Evolutionary conservation across 192 early-diverging fungal genomes (phyloP).

Genomic region (Umbelopsis isabellina): DNA sequence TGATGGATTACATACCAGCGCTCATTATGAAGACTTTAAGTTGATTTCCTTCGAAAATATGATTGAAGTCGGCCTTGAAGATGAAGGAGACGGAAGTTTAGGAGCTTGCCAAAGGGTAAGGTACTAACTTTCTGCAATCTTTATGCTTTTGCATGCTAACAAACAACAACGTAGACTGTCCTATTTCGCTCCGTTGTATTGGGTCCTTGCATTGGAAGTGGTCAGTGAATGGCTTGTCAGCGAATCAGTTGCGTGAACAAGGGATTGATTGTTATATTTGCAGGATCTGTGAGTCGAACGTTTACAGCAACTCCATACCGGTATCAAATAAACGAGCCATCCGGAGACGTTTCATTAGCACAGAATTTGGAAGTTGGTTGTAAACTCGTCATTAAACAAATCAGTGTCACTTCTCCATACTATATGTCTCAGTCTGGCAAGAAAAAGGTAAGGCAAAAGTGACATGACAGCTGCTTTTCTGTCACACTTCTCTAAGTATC

Average conservation of each 20-base stretch:
- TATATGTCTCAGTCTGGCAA: conserved; percentile 59
- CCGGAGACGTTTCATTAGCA: conserved; percentile 29
- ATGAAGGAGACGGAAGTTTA: conserved; percentile 18
- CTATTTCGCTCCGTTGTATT: conserved; percentile 36
- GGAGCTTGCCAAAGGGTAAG: conserved; percentile 28
- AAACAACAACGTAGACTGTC: conserved; percentile 23
- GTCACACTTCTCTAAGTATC: background rate
- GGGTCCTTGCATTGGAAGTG: conserved; percentile 39
- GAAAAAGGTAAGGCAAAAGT: conserved; percentile 33
- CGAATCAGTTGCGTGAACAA: background rate
- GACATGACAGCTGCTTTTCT: background rate
- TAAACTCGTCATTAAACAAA: conserved; percentile 39
- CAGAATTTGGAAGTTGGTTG: conserved; percentile 38
- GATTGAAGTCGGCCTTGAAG: conserved; percentile 29
- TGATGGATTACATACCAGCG: background rate
- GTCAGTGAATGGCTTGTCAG: background rate
- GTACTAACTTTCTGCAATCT: background rate
- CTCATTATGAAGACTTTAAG: conserved; percentile 28
- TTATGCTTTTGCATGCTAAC: background rate
- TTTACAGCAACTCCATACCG: conserved; percentile 32
- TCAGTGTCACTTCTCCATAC: conserved; percentile 46
- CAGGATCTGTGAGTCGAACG: conserved; percentile 40
- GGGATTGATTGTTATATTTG: conserved; percentile 7
- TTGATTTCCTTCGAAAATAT: conserved; percentile 34
- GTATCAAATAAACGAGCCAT: conserved; percentile 24